These are phyloP conservation scores for Trichoderma semiorbis DNA, from an alignment of 2,329 filamentous ascomycete genomes.

Conservation along the genomic window DNA sequence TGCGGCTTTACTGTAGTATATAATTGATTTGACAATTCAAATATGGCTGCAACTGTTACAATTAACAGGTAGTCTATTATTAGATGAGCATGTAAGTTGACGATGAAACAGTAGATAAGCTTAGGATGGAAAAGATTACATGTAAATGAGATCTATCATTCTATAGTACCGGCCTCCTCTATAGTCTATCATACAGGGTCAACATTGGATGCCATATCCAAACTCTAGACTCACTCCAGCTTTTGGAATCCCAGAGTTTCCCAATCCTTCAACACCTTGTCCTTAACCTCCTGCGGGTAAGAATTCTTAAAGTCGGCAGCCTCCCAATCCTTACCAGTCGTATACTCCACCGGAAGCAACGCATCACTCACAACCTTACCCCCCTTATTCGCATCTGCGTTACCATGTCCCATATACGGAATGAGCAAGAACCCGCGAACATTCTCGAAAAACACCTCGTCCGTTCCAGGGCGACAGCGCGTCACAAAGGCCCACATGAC, in stretches of 20 bases:
- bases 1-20: neutral
- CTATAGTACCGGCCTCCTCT: neutral
- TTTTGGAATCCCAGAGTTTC: constrained; percentile 3
- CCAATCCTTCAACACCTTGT: constrained; percentile 31
- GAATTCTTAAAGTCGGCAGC: constrained; percentile 32
- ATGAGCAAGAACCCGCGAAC: constrained; percentile 42
- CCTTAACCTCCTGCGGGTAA: constrained; percentile 39
- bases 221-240: neutral
- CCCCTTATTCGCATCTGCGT: constrained; percentile 29
- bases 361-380: constrained; percentile 47
- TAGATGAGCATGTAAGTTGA: neutral
- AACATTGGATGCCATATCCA: neutral
- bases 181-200: neutral
- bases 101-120: neutral
- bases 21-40: neutral
- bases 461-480: constrained; percentile 41
- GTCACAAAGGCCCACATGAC: constrained; percentile 49
- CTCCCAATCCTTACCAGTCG: constrained; percentile 31
- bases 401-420: constrained; percentile 46
- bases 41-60: neutral
- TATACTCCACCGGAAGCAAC: constrained; percentile 42
- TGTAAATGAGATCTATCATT: neutral
- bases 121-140: neutral
- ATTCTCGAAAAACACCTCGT: constrained; percentile 46
- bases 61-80: neutral